A percentile compares a stretch with the other conserved stretches of the same genome.
These are phyloP conservation scores for Moricandia arvensis DNA, from an alignment of 345 rosid genomes.

Conservation along the genomic window DNA sequence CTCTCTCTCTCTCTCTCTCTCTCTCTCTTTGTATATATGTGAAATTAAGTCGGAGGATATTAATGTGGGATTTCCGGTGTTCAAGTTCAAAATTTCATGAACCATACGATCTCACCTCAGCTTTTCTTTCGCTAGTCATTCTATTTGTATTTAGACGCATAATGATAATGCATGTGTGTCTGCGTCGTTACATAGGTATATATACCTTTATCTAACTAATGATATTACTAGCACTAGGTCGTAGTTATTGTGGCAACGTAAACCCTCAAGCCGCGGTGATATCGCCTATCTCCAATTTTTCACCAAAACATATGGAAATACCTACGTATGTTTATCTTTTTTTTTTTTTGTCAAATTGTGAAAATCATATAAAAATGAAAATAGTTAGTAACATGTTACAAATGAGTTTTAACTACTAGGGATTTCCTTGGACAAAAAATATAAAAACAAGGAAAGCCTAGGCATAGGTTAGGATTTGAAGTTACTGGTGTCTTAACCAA, in stretches of 20 bases:
- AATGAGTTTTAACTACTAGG: too few relatives aligned
- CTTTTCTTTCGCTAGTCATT: slow-evolving; percentile 5
- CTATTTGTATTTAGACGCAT: not conserved
- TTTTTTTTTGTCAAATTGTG: too few relatives aligned
- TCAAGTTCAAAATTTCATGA: not conserved
- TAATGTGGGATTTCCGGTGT: not conserved
- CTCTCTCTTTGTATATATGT: too few relatives aligned
- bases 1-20: too few relatives aligned
- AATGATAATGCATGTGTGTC: slow-evolving; percentile 26
- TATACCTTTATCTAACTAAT: slow-evolving; percentile 2
- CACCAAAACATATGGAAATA: slow-evolving; percentile 1
- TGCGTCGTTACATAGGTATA: slow-evolving; percentile 18
- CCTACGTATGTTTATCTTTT: too few relatives aligned
- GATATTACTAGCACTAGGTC: slow-evolving; percentile 21
- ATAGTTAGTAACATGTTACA: too few relatives aligned
- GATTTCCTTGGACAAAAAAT: too few relatives aligned
- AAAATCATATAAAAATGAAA: too few relatives aligned
- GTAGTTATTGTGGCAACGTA: slow-evolving; percentile 33
- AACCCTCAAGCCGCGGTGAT: slow-evolving; percentile 28
- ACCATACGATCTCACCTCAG: not conserved
- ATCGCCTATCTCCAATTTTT: not conserved
- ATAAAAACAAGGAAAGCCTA: too few relatives aligned
- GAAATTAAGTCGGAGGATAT: too few relatives aligned
- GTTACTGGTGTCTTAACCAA: too few relatives aligned
- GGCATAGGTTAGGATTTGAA: too few relatives aligned